A percentile compares a stretch with the other conserved stretches of the same genome.
Evolutionary conservation across 768 basidiomycete species (phyloP).

Genomic region (Cantharellus anzutake): DNA sequence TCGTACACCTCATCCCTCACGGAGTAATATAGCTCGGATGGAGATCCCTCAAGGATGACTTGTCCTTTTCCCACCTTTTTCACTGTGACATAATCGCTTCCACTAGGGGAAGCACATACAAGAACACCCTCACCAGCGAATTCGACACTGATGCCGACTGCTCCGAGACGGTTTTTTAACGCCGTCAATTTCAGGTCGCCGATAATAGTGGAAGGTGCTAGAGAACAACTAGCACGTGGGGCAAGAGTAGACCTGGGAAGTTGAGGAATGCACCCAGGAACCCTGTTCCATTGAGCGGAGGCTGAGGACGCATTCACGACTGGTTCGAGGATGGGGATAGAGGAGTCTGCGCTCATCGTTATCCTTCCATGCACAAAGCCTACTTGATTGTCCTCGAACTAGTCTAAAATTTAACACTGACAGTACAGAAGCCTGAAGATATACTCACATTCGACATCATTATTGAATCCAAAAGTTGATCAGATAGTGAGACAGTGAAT

Average conservation of each 20-base stretch:
- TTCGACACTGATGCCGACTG: conserved; percentile 71
- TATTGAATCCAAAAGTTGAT: conserved; percentile 59
- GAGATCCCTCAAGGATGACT: conserved; percentile 77
- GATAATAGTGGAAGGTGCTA: conserved; percentile 89
- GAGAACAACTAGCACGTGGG: conserved; percentile 38
- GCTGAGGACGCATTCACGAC: background rate
- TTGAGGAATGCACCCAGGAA: conserved; percentile 9
- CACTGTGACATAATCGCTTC: conserved; percentile 50
- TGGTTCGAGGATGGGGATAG: conserved; percentile 75
- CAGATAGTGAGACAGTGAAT: conserved; percentile 86
- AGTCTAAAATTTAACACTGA: background rate
- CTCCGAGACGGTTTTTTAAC: conserved; percentile 60
- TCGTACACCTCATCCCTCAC: conserved; percentile 83
- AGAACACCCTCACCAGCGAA: conserved; percentile 95
- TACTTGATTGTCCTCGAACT: conserved; percentile 98
- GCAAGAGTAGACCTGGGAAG: conserved; percentile 16
- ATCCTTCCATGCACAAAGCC: conserved; percentile 85
- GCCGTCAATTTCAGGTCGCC: conserved; percentile 88
- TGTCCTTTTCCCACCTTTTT: conserved; percentile 69
- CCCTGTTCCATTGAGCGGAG: background rate
- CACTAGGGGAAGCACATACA: conserved; percentile 51
- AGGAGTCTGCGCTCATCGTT: conserved; percentile 65
- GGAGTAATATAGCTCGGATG: conserved; percentile 74
- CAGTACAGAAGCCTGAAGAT: conserved; percentile 16
- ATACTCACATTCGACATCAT: conserved; percentile 69